Conservation (phyloP, 2,329 filamentous ascomycete species). For the Colletotrichum neosansevieriae region DNA sequence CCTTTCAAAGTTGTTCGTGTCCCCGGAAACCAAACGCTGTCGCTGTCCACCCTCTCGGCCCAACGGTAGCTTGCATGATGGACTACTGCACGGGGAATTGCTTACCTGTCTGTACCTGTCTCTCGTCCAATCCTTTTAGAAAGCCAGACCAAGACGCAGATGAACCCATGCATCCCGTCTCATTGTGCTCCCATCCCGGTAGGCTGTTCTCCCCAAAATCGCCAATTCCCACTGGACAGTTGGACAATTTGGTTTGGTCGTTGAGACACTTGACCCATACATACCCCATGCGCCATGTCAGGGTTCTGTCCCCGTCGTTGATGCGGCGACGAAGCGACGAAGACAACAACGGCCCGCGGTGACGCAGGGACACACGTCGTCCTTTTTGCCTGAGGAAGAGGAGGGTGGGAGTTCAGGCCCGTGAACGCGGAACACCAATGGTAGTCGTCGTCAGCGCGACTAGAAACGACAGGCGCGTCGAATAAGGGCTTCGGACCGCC, state of each 20-base stretch:
- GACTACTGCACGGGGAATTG: constrained; percentile 29
- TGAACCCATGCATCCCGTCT: constrained; percentile 24
- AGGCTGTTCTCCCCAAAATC: constrained; percentile 27
- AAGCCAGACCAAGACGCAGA: constrained; percentile 13
- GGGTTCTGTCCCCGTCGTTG: constrained; percentile 32
- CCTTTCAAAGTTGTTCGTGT: not conserved
- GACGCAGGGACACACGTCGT: constrained; percentile 25
- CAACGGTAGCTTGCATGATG: constrained; percentile 26
- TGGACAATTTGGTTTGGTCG: constrained; percentile 29
- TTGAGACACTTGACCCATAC: constrained; percentile 32
- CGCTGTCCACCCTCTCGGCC: not conserved
- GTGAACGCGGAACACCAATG: constrained; percentile 1
- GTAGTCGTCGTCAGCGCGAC: constrained; percentile 17
- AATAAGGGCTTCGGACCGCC: constrained; percentile 1
- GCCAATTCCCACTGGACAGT: constrained; percentile 26
- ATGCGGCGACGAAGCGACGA: constrained; percentile 30
- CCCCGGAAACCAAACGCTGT: constrained; percentile 11
- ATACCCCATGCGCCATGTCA: constrained; percentile 21
- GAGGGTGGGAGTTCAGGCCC: not conserved
- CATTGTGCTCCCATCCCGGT: constrained; percentile 27
- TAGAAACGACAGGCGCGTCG: constrained; percentile 27
- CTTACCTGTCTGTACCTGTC: constrained; percentile 17
- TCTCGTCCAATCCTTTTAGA: constrained; percentile 19
- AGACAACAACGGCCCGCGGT: constrained; percentile 30
- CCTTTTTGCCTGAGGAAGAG: constrained; percentile 6